Evolutionary conservation across 805 yeast genomes (phyloP).

Genomic region (Sugiyamaella boreocaroliniensis): DNA sequence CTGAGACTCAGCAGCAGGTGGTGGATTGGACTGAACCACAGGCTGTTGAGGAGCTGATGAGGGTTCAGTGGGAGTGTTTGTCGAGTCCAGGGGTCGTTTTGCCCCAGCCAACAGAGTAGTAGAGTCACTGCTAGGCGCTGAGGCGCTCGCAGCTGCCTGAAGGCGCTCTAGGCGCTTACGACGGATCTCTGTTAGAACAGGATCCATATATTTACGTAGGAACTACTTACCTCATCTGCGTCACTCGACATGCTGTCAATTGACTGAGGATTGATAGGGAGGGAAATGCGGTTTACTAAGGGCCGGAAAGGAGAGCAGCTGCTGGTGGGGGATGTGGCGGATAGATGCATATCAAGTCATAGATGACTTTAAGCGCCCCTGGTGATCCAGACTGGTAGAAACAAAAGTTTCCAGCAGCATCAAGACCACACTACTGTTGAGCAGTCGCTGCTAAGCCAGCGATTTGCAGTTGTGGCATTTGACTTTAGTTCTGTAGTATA

Average conservation of each 20-base stretch:
- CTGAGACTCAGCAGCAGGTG: background rate
- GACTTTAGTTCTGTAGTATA: too few relatives aligned
- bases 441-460: too few relatives aligned
- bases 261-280: background rate
- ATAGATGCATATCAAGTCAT: too few relatives aligned
- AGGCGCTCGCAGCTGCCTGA: conserved; percentile 4
- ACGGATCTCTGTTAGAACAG: conserved; percentile 16
- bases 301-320: too few relatives aligned
- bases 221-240: conserved; percentile 9
- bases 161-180: conserved; percentile 17
- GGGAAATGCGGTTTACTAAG: too few relatives aligned
- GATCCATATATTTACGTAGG: background rate
- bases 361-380: too few relatives aligned
- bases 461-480: too few relatives aligned
- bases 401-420: too few relatives aligned
- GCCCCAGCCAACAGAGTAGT: conserved; percentile 1
- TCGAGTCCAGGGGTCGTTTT: background rate
- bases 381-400: too few relatives aligned
- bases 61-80: background rate
- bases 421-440: too few relatives aligned
- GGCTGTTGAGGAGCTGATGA: background rate
- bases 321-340: too few relatives aligned
- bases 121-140: background rate
- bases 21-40: too few relatives aligned
- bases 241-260: conserved; percentile 5